Percentiles rank a stretch among this genome's conserved stretches.
Evolutionary conservation across 306 rosid genomes (phyloP).

Genomic region (Prunus salicina): DNA sequence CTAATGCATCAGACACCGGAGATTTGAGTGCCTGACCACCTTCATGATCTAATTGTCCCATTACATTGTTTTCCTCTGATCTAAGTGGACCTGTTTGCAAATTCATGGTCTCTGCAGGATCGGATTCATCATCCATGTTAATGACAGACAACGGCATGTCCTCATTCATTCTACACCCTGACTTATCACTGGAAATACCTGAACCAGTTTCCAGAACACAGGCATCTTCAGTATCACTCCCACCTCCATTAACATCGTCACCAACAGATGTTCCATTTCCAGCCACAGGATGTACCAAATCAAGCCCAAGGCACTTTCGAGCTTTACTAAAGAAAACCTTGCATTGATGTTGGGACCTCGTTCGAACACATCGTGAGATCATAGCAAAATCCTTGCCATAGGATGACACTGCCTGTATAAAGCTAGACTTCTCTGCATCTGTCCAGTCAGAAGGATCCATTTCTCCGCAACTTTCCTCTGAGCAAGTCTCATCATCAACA

Average conservation of each 20-base stretch:
- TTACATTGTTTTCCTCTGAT: conserved; percentile 35
- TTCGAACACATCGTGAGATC: conserved; percentile 65
- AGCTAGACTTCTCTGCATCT: conserved; percentile 75
- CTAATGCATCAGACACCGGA: conserved; percentile 36
- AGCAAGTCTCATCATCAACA: conserved; percentile 76
- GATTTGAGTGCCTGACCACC: conserved; percentile 25
- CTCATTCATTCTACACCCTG: conserved; percentile 51
- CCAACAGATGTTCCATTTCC: conserved; percentile 47
- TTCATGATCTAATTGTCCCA: conserved; percentile 21
- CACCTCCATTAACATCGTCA: conserved; percentile 65
- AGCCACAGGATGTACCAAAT: conserved; percentile 47
- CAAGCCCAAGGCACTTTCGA: conserved; percentile 82
- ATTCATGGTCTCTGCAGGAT: conserved; percentile 38
- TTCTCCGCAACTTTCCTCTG: conserved; percentile 93
- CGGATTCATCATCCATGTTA: conserved; percentile 44
- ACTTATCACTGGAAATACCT: conserved; percentile 47
- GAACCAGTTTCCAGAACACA: conserved; percentile 58
- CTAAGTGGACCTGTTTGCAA: conserved; percentile 34
- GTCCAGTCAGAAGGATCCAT: conserved; percentile 85
- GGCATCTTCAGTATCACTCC: conserved; percentile 75
- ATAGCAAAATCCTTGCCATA: conserved; percentile 71
- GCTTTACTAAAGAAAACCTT: conserved; percentile 93
- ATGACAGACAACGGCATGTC: conserved; percentile 39
- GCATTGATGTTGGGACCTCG: conserved; percentile 83
- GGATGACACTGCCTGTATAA: conserved; percentile 80